Conservation (phyloP, 768 basidiomycete genomes). For the Boletus bicolor region DNA sequence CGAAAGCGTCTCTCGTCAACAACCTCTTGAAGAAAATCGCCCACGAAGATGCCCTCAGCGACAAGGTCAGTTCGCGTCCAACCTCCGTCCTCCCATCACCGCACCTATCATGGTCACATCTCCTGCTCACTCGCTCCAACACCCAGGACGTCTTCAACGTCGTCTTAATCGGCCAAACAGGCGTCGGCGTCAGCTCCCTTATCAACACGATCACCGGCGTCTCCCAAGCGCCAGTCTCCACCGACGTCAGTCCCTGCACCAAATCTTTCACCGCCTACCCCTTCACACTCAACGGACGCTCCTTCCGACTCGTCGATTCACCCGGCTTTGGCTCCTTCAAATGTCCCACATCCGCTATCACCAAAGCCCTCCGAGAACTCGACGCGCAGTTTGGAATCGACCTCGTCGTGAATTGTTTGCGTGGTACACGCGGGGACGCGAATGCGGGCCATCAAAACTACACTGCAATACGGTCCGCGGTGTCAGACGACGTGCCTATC, state of each 20-base stretch:
- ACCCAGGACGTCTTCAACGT: conserved; percentile 29
- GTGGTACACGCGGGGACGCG: conserved; percentile 28
- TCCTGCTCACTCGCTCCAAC: not conserved
- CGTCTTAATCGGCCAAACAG: conserved; percentile 31
- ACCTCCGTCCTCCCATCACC: not conserved
- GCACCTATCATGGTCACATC: not conserved
- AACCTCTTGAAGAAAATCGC: conserved; percentile 24
- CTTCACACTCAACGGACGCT: conserved; percentile 25
- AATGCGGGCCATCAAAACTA: conserved; percentile 30
- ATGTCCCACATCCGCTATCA: conserved; percentile 22
- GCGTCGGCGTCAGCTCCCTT: conserved; percentile 39
- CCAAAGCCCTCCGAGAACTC: conserved; percentile 28
- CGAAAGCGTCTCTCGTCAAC: conserved; percentile 21
- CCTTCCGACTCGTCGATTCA: conserved; percentile 30
- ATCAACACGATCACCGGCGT: conserved; percentile 36
- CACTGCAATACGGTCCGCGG: conserved; percentile 24
- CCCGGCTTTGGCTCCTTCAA: conserved; percentile 30
- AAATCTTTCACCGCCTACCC: conserved; percentile 22
- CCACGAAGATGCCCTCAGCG: conserved; percentile 19
- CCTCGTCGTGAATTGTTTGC: conserved; percentile 28
- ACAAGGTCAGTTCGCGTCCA: conserved; percentile 19
- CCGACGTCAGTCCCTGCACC: conserved; percentile 30
- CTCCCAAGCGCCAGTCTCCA: conserved; percentile 21
- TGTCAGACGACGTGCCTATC: conserved; percentile 33
- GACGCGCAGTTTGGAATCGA: conserved; percentile 27